Percentiles rank a stretch among this genome's conserved stretches.
Conservation (phyloP, 768 basidiomycete species). For the Chlorophyllum brunneum region DNA sequence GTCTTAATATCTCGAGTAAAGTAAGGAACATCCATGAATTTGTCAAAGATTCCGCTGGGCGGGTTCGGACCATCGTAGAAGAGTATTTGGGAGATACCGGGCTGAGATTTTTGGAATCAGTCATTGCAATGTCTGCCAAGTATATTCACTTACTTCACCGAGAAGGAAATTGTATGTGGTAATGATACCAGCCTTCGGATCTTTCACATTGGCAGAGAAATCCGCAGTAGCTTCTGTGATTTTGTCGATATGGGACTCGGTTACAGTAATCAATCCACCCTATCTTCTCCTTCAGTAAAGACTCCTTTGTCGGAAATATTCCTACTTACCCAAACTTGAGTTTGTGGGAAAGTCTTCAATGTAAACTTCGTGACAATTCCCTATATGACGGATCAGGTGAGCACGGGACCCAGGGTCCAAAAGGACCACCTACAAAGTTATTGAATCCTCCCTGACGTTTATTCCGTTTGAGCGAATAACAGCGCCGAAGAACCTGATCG, state of each 20-base stretch:
- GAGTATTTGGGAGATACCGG: slow-evolving; percentile 29
- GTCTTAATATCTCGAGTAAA: slow-evolving; percentile 36
- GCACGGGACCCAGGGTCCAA: neutral
- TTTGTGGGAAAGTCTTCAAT: slow-evolving; percentile 50
- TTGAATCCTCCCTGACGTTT: slow-evolving; percentile 51
- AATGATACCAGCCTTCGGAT: slow-evolving; percentile 51
- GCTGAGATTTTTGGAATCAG: neutral
- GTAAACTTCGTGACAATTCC: slow-evolving; percentile 62
- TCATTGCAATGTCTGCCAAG: neutral
- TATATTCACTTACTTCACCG: slow-evolving; percentile 3
- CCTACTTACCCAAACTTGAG: slow-evolving; percentile 52
- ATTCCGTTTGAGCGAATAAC: neutral
- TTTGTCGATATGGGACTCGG: slow-evolving; percentile 18
- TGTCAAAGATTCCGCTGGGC: slow-evolving; percentile 48
- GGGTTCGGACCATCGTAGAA: slow-evolving; percentile 58
- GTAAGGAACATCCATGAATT: slow-evolving; percentile 42
- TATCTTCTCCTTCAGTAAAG: slow-evolving; percentile 16
- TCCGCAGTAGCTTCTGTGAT: slow-evolving; percentile 34
- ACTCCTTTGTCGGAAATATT: neutral
- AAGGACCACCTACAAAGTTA: slow-evolving; percentile 41
- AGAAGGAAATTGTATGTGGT: slow-evolving; percentile 39
- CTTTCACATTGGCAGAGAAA: slow-evolving; percentile 38
- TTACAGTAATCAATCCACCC: slow-evolving; percentile 47
- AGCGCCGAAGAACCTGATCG: neutral
- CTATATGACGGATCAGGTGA: slow-evolving; percentile 17